Conservation (phyloP, 2,329 filamentous ascomycete species). For the Cladorrhinum sp. region DNA sequence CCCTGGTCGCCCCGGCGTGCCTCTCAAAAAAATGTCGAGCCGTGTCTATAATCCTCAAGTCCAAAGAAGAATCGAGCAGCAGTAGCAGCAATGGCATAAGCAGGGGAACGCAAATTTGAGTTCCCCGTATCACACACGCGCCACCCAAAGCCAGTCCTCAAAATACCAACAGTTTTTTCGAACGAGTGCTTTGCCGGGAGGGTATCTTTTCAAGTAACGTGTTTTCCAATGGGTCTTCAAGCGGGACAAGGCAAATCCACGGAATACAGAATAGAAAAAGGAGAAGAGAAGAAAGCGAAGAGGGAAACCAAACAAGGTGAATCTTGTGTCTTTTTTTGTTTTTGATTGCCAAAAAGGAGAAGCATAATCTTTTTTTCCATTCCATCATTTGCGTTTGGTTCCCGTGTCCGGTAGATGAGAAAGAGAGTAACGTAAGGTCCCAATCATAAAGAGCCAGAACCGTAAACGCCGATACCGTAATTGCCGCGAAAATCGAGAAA, state of each 20-base stretch:
- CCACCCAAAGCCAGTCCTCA: not conserved
- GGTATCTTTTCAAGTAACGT: not conserved
- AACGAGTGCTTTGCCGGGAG: not conserved
- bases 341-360: conserved; percentile 12
- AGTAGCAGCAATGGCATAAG: too few species aligned
- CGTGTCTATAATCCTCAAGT: too few species aligned
- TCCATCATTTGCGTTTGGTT: conserved; percentile 19
- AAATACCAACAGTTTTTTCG: not conserved
- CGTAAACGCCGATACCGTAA: conserved; percentile 25
- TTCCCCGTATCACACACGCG: not conserved
- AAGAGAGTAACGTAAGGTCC: conserved; percentile 16
- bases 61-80: too few species aligned
- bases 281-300: conserved; percentile 1
- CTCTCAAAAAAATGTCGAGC: too few species aligned
- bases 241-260: not conserved
- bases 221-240: not conserved
- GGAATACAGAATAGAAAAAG: not conserved
- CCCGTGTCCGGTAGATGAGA: conserved; percentile 1
- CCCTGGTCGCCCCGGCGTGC: too few species aligned
- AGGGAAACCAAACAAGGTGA: too few species aligned
- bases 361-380: conserved; percentile 11
- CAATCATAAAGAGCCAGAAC: conserved; percentile 22
- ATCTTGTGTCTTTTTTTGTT: conserved; percentile 17
- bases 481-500: conserved; percentile 12
- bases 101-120: too few species aligned